These are phyloP conservation scores for Penicillium argentinense DNA, from an alignment of 495 filamentous ascomycete species.

Conservation along the genomic window DNA sequence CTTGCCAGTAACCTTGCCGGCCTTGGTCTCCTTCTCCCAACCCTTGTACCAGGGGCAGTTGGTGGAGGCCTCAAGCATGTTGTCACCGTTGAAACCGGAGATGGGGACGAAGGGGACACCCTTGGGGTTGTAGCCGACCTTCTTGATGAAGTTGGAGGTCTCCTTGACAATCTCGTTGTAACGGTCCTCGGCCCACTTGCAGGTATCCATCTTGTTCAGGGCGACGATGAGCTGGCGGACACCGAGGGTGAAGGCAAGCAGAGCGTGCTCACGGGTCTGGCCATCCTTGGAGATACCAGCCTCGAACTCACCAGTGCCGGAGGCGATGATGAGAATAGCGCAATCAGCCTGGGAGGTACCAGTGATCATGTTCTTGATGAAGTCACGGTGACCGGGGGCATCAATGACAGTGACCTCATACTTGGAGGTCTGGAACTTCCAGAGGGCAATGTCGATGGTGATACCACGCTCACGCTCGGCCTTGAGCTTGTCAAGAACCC, in stretches of 20 bases:
- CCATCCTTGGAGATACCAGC: conserved; percentile 99
- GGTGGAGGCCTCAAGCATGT: conserved; percentile 91
- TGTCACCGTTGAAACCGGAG: conserved; percentile 99
- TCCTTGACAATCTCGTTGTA: conserved; percentile 99
- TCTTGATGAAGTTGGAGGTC: conserved; percentile 99
- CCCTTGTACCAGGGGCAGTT: conserved; percentile 99
- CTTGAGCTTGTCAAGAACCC: conserved; percentile 99
- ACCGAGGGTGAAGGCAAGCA: conserved; percentile 99
- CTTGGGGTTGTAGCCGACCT: conserved; percentile 99
- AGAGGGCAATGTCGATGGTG: conserved; percentile 99
- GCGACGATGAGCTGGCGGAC: conserved; percentile 99
- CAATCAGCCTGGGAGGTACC: conserved; percentile 99
- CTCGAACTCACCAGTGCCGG: conserved; percentile 99
- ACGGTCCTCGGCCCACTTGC: conserved; percentile 95
- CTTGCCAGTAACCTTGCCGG: conserved; percentile 85
- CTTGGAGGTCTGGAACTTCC: conserved; percentile 99
- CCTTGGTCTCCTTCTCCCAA: conserved; percentile 99
- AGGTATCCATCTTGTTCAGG: conserved; percentile 99
- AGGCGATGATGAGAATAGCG: conserved; percentile 99
- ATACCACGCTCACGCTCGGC: conserved; percentile 99
- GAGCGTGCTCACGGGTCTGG: conserved; percentile 99
- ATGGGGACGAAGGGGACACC: conserved; percentile 96
- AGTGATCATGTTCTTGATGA: conserved; percentile 99
- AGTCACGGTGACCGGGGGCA: conserved; percentile 99
- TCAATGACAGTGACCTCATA: conserved; percentile 99